These are phyloP conservation scores for Globisporangium perplexum DNA, from an alignment of 352 stramenopile genomes.

Conservation along the genomic window DNA sequence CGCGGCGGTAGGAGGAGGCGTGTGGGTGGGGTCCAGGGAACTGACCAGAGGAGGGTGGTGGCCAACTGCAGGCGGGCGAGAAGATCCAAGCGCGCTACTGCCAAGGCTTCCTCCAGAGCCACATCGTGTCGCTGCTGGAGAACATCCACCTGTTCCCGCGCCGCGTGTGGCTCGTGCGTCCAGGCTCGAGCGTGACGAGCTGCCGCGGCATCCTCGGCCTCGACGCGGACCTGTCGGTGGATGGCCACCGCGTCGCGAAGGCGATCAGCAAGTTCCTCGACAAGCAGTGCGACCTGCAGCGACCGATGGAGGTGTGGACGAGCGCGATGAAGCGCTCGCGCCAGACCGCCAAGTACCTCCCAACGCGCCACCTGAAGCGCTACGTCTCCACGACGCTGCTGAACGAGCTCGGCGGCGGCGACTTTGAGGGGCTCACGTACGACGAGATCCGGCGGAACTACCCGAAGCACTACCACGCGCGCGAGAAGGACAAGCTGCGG, in stretches of 20 bases:
- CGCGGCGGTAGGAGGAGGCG: too few relatives aligned
- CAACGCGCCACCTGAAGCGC: constrained; percentile 60
- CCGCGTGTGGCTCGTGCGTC: constrained; percentile 88
- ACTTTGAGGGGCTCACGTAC: constrained; percentile 88
- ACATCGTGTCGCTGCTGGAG: constrained; percentile 83
- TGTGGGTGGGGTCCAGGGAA: neutral
- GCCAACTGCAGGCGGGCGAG: constrained; percentile 50
- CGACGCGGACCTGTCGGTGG: constrained; percentile 76
- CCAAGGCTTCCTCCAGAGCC: constrained; percentile 81
- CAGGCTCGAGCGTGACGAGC: constrained; percentile 76
- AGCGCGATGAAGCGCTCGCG: constrained; percentile 79
- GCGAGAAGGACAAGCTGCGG: constrained; percentile 87
- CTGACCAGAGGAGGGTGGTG: neutral
- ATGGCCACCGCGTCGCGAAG: constrained; percentile 71
- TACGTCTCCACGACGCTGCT: constrained; percentile 87
- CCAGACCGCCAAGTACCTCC: constrained; percentile 67
- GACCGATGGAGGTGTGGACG: constrained; percentile 72
- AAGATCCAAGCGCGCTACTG: constrained; percentile 89
- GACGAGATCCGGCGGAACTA: constrained; percentile 82
- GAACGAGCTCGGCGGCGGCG: constrained; percentile 87
- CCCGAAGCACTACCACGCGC: constrained; percentile 81
- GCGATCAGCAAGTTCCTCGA: constrained; percentile 86
- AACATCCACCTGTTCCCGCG: constrained; percentile 91
- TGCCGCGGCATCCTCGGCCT: constrained; percentile 72
- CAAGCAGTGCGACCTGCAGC: constrained; percentile 53